Conservation (phyloP, 2,329 filamentous ascomycete species). For the Mollisiaceae sp. region DNA sequence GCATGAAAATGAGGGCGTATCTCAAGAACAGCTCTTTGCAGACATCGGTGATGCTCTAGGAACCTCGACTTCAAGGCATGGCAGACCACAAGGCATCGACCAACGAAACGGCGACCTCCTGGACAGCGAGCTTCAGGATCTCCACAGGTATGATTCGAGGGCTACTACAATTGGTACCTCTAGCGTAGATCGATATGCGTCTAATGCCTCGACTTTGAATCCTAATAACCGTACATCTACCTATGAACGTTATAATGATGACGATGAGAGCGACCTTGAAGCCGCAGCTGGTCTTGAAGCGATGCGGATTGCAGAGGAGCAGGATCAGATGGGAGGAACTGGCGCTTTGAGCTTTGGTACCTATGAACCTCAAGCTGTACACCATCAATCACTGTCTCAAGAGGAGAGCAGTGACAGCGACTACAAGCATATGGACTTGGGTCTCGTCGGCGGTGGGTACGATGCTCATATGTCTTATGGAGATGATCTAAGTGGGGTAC, state of each 20-base stretch:
- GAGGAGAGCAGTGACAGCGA: slow-evolving; percentile 71
- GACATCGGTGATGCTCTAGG: slow-evolving; percentile 44
- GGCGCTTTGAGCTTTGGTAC: slow-evolving; percentile 57
- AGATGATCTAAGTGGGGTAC: slow-evolving; percentile 45
- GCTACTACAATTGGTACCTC: slow-evolving; percentile 52
- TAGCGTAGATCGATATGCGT: slow-evolving; percentile 55
- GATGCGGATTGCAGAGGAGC: slow-evolving; percentile 81
- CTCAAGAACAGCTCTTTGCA: slow-evolving; percentile 43
- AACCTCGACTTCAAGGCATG: slow-evolving; percentile 28
- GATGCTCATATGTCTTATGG: slow-evolving; percentile 66
- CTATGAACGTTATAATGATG: slow-evolving; percentile 56
- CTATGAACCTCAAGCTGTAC: slow-evolving; percentile 47
- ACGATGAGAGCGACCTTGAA: slow-evolving; percentile 86
- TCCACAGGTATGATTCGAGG: slow-evolving; percentile 57
- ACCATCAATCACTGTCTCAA: slow-evolving; percentile 39
- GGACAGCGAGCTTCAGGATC: slow-evolving; percentile 54
- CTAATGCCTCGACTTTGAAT: slow-evolving; percentile 52
- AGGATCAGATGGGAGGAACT: slow-evolving; percentile 69
- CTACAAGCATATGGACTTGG: slow-evolving; percentile 73
- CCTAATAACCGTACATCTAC: slow-evolving; percentile 38
- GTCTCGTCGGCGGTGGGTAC: slow-evolving; percentile 75
- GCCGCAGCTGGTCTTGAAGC: slow-evolving; percentile 83
- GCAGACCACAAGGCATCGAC: slow-evolving; percentile 25
- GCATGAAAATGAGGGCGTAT: slow-evolving; percentile 33
- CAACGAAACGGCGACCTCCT: slow-evolving; percentile 51